A percentile compares a stretch with the other conserved stretches of the same genome.
phyloP scores from a whole-genome alignment of 2,329 filamentous ascomycete species.

The Onygena corvina region DNA sequence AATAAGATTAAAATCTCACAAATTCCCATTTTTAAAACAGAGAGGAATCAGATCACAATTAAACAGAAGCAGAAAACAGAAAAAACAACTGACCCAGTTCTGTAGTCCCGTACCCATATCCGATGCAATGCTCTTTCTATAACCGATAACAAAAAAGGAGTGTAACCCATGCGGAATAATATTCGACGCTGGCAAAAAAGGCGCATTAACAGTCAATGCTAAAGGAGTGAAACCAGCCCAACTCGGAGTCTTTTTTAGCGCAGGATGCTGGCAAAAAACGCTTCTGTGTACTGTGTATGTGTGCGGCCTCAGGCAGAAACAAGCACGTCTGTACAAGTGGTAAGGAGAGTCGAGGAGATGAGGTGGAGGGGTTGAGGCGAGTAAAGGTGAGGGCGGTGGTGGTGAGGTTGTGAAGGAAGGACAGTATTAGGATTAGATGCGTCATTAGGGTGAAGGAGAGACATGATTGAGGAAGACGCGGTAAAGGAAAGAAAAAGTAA shows the following conservation, averaged over 20 bases:
- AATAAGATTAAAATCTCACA: conserved; percentile 3
- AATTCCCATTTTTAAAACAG: conserved; percentile 7
- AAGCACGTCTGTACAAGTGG: conserved; percentile 13
- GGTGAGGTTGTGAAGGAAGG: conserved; percentile 5
- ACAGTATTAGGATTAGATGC: conserved; percentile 7
- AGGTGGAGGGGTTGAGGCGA: background rate
- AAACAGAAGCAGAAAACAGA: conserved; percentile 2
- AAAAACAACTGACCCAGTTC: conserved; percentile 8
- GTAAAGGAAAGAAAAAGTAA: conserved; percentile 11
- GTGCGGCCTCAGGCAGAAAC: conserved; percentile 15
- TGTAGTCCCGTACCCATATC: conserved; percentile 13
- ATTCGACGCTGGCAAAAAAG: conserved; percentile 7
- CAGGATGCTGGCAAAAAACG: conserved; percentile 10
- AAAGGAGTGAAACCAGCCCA: conserved; percentile 11
- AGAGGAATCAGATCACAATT: background rate
- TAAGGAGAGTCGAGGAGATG: conserved; percentile 8
- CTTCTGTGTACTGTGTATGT: conserved; percentile 12
- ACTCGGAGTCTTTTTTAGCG: conserved; percentile 6
- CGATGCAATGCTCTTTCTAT: conserved; percentile 16
- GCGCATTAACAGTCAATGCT: conserved; percentile 5
- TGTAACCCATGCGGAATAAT: conserved; percentile 10
- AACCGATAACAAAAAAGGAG: conserved; percentile 10
- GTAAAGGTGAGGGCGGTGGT: background rate
- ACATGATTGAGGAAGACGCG: conserved; percentile 12
- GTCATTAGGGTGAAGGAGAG: conserved; percentile 11